Evolutionary conservation across 148 eudicot genomes (phyloP).

Genomic region (Heliosperma pusillum): DNA sequence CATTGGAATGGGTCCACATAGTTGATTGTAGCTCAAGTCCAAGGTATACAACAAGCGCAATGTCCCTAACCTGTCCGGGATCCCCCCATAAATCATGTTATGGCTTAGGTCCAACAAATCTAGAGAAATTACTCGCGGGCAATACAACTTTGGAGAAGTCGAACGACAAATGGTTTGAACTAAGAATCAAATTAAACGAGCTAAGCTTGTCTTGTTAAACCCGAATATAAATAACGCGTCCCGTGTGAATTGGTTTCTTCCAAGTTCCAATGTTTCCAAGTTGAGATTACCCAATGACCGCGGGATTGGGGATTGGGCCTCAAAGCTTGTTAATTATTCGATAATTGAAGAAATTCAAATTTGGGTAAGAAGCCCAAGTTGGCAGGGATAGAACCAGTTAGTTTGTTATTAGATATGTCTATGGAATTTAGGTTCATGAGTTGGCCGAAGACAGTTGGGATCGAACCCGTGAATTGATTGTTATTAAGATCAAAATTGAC

Average conservation of each 20-base stretch:
- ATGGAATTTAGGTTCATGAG: slow-evolving; percentile 17
- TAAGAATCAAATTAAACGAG: slow-evolving; percentile 23
- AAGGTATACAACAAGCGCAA: slow-evolving; percentile 21
- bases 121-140: slow-evolving; percentile 19
- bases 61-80: slow-evolving; percentile 34
- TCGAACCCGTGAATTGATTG: slow-evolving; percentile 35
- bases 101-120: slow-evolving; percentile 42
- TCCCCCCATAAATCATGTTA: slow-evolving; percentile 45
- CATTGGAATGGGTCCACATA: slow-evolving; percentile 52
- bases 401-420: slow-evolving; percentile 34
- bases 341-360: slow-evolving; percentile 20
- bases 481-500: slow-evolving; percentile 23
- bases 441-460: slow-evolving; percentile 21
- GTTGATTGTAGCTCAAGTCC: slow-evolving; percentile 47
- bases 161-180: slow-evolving; percentile 40
- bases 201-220: slow-evolving; percentile 23
- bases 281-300: slow-evolving; percentile 30
- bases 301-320: slow-evolving; percentile 43
- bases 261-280: slow-evolving; percentile 26
- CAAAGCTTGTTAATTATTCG: slow-evolving; percentile 41
- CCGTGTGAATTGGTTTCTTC: slow-evolving; percentile 35
- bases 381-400: slow-evolving; percentile 42
- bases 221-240: slow-evolving; percentile 53
- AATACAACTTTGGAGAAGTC: slow-evolving; percentile 32
- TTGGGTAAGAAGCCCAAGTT: slow-evolving; percentile 29